Base-by-base conservation (phyloP, 2,329 filamentous ascomycete species). In the Penicillium vulpinum region DNA sequence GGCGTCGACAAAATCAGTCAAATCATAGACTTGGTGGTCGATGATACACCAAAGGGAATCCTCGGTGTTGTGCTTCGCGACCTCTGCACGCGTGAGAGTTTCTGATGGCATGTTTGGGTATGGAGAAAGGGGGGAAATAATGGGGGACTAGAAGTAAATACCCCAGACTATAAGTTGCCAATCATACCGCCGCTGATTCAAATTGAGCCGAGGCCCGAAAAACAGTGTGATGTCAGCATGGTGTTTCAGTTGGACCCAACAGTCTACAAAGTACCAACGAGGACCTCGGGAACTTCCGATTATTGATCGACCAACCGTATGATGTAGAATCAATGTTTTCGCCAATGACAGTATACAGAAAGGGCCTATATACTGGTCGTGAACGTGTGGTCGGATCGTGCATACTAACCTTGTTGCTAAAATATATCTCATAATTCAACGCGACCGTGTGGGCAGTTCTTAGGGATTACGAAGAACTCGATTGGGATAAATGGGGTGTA, bases 1-100 rank as follows among this genome's bases (percentile, higher is more conserved):
- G 22, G 89, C 90, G 70, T 94, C 89, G 65, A 91, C 75, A 74
- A 95, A 96, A 63, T 95, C 90, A 59, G 87, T 88, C 13, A 92
- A 83, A 76, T 96, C 90, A 80, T 95, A 96, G 70, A 95, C 90
- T 68, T 87, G 88, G 76, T 89, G 86, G 79, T 96, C 91, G 75
- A 96, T 86, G 69, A 96, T 88, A 76, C 90, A 88, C 88, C 90
- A 92, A 56, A 91, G 79, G 61, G 87, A 88, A 62, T 92, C 88
- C 47, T 89, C 86, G 55, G 83, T 85, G 73, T 87, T 91, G 79
- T 93, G 88, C 73, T 88, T 84, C 61, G 88, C 87, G 65, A 94
- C 89, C 73, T 91, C 76, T 40, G 75, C 79, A 66, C 81, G 80
- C 50, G 79, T 78, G 51, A 81, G 64, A 16, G 60, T 67, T 61